phyloP scores from a whole-genome alignment of 1,139 yeast genomes.

The Lodderomyces margitis region DNA sequence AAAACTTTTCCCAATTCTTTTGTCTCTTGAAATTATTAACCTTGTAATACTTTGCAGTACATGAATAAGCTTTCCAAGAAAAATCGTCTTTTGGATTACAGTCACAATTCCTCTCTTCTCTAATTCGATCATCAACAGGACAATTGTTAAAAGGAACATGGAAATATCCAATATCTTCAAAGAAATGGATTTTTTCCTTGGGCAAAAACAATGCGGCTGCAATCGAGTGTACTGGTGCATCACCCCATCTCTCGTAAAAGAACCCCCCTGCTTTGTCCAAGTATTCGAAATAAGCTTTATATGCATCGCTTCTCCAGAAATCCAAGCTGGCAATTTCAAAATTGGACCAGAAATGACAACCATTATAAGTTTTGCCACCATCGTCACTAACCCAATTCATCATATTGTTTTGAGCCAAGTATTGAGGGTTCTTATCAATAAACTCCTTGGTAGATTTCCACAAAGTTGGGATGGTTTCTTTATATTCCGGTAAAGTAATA shows the following conservation, averaged over 20 bases:
- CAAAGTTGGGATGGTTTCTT: constrained; percentile 73
- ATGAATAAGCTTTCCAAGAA: constrained; percentile 84
- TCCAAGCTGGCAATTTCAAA: constrained; percentile 76
- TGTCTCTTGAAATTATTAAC: constrained; percentile 65
- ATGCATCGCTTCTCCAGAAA: constrained; percentile 73
- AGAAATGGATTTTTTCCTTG: constrained; percentile 67
- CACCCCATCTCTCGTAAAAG: constrained; percentile 93
- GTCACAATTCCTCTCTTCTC: constrained; percentile 57
- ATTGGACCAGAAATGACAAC: constrained; percentile 88
- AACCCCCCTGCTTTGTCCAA: constrained; percentile 82
- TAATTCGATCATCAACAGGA: constrained; percentile 60
- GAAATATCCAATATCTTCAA: constrained; percentile 79
- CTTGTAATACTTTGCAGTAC: constrained; percentile 71
- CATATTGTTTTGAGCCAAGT: constrained; percentile 62
- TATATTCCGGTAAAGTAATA: constrained; percentile 79
- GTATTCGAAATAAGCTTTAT: constrained; percentile 62
- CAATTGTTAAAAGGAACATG: constrained; percentile 79
- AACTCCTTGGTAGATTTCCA: constrained; percentile 78
- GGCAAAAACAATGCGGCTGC: constrained; percentile 78
- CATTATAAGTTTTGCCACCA: constrained; percentile 64
- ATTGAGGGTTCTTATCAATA: constrained; percentile 62
- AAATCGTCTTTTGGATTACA: constrained; percentile 77
- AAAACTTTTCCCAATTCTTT: constrained; percentile 68
- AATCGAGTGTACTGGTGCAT: constrained; percentile 86
- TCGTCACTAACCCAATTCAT: constrained; percentile 73